These are phyloP conservation scores for Boletus bicolor DNA, from an alignment of 768 basidiomycete genomes.

Conservation along the genomic window DNA sequence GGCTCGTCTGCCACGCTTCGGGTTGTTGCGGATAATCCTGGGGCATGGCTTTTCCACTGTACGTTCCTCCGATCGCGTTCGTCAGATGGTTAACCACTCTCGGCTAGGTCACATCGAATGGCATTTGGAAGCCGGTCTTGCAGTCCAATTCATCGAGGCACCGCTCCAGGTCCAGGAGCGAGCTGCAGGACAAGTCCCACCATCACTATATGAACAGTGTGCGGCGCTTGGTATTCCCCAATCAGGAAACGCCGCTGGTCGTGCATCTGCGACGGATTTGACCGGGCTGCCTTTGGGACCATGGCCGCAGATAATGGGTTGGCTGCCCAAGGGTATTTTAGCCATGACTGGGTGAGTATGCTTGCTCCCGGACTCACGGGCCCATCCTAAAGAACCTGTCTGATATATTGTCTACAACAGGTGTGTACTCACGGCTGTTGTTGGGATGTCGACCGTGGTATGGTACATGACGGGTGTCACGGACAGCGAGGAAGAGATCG, in stretches of 20 bases:
- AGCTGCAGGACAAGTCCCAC: conserved; percentile 45
- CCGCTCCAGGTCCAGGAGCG: conserved; percentile 65
- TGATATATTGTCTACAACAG: conserved; percentile 37
- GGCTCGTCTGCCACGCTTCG: conserved; percentile 69
- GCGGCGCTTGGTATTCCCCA: conserved; percentile 50
- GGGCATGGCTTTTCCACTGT: conserved; percentile 86
- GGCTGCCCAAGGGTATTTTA: conserved; percentile 68
- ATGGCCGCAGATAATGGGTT: conserved; percentile 68
- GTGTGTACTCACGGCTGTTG: conserved; percentile 75
- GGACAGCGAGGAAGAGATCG: conserved; percentile 78
- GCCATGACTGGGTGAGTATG: conserved; percentile 69
- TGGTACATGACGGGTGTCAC: conserved; percentile 85
- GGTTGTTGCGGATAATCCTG: conserved; percentile 88
- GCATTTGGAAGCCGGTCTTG: conserved; percentile 84
- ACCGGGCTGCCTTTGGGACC: conserved; percentile 64
- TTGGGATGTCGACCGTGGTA: conserved; percentile 78
- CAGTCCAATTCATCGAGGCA: conserved; percentile 80
- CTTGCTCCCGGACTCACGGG: not conserved
- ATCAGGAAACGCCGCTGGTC: conserved; percentile 88
- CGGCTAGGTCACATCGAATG: conserved; percentile 75
- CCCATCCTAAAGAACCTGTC: not conserved
- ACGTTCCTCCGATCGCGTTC: conserved; percentile 26
- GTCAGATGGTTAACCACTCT: not conserved
- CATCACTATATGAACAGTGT: conserved; percentile 70
- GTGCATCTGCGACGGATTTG: conserved; percentile 65